These are phyloP conservation scores for Bjerkandera adusta DNA, from an alignment of 1,284 basidiomycete species.

Conservation along the genomic window DNA sequence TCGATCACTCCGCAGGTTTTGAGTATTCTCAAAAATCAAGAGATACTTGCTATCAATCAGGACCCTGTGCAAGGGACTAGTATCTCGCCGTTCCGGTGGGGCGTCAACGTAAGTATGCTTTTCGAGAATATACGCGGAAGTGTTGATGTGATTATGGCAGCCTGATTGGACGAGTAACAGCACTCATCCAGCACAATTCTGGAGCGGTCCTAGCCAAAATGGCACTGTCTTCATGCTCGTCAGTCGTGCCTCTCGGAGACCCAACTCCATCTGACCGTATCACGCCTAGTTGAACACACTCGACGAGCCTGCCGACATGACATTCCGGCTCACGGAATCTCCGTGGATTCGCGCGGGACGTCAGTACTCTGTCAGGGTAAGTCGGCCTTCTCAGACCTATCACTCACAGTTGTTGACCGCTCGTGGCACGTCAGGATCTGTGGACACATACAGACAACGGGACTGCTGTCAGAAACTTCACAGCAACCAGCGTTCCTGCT, in stretches of 20 bases:
- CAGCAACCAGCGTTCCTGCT: slow-evolving; percentile 52
- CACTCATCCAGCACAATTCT: slow-evolving; percentile 49
- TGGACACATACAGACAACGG: slow-evolving; percentile 71
- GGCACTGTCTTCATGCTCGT: slow-evolving; percentile 46
- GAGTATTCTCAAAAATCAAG: slow-evolving; percentile 55
- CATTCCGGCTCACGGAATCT: slow-evolving; percentile 65
- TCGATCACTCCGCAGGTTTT: slow-evolving; percentile 45
- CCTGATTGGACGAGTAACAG: slow-evolving; percentile 47
- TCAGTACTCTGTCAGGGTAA: slow-evolving; percentile 58
- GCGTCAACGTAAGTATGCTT: slow-evolving; percentile 42
- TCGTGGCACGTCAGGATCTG: slow-evolving; percentile 53
- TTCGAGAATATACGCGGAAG: slow-evolving; percentile 18
- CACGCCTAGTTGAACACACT: slow-evolving; percentile 38
- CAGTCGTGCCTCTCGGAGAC: slow-evolving; percentile 8
- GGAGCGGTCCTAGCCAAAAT: slow-evolving; percentile 49
- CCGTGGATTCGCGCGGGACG: slow-evolving; percentile 68
- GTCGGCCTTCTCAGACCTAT: slow-evolving; percentile 16
- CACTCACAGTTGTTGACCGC: not conserved
- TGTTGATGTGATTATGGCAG: slow-evolving; percentile 41
- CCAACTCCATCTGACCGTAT: not conserved
- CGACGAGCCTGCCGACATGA: slow-evolving; percentile 52
- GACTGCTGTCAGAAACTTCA: slow-evolving; percentile 62
- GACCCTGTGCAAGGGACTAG: slow-evolving; percentile 60
- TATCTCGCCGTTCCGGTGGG: slow-evolving; percentile 68
- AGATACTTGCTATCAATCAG: slow-evolving; percentile 70